Evolutionary conservation across 2,329 filamentous ascomycete species (phyloP), one percentile per base, ranked within the genome.

Genomic region (Pleoardoris graminearum): DNA sequence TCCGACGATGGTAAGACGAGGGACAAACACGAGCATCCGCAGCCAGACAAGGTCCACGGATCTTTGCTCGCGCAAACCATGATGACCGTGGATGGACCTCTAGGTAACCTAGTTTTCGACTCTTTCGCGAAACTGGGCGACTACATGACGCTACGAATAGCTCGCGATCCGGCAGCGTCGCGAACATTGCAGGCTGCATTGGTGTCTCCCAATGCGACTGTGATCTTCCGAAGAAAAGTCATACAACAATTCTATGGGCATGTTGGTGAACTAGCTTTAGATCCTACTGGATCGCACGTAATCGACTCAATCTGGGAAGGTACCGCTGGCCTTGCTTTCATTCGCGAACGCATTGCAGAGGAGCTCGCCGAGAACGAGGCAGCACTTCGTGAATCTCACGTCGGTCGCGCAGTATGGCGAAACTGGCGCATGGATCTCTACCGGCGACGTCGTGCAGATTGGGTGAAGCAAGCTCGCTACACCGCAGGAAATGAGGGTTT

Each of bases 21-120:
- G 27, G 54, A 63, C 46, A 72, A 65, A 33, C 57, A 67, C 44
- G 61, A 68, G 47, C 62, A 67, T 29, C 59, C 68, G 6, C 44
- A 59, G 46, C 68, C 76, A 60, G 61, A 83, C 76, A 85, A 90
- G 79, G 73, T 90, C 69, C 92, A 99, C 76, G 90, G 88, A 54
- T 91, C 90, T 17, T 81, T 96, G 41, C 82, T 99, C 23, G 86
- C 89, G 7, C 87, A 94, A 56, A 78, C 88, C 3, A 88, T 99
- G 78, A 84, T 97, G 45, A 77, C 83, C 7, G 86, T 90, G 22
- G 83, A 89, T 0, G 90, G 90, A 0, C 73, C 82, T 1, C 78
- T 92, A 1, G 81, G 83, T 51, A 84, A 84, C 45, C 80, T 92
- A 10, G 82, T 96, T 27, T 90, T 94, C 68, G 82, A 86, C 54